Evolutionary conservation across 345 rosid species (phyloP).

Genomic region (Diplotaxis tenuifolia): DNA sequence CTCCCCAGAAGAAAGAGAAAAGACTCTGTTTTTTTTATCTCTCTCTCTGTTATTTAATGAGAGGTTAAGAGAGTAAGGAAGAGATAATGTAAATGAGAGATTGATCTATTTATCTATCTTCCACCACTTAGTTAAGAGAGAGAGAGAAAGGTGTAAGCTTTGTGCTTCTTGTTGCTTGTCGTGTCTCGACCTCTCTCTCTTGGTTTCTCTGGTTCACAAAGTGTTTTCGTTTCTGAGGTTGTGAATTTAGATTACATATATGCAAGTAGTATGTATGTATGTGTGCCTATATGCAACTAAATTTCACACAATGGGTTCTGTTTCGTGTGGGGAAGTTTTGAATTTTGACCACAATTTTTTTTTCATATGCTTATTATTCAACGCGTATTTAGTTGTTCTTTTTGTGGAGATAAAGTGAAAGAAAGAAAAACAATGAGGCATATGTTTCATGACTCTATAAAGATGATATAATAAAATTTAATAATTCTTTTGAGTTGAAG

Average conservation of each 20-base stretch:
- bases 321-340: slow-evolving; percentile 2
- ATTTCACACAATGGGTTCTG: neutral
- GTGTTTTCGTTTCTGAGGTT: slow-evolving; percentile 6
- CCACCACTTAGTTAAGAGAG: slow-evolving; percentile 16
- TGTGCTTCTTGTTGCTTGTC: slow-evolving; percentile 33
- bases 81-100: slow-evolving; percentile 32
- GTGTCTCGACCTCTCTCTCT: slow-evolving; percentile 13
- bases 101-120: neutral
- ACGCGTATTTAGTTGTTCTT: slow-evolving; percentile 18
- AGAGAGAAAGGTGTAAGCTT: slow-evolving; percentile 14
- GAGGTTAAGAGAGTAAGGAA: slow-evolving; percentile 12
- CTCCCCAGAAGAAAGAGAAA: slow-evolving; percentile 21
- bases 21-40: neutral
- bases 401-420: neutral
- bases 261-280: neutral
- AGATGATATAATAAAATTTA: neutral
- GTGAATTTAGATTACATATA: neutral
- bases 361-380: slow-evolving; percentile 8
- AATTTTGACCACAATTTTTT: neutral
- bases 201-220: slow-evolving; percentile 2
- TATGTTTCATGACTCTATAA: slow-evolving; percentile 19
- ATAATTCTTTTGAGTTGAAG: neutral
- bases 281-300: neutral
- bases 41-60: slow-evolving; percentile 1
- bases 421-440: slow-evolving; percentile 14